Evolutionary conservation across 805 yeast genomes (phyloP).

Genomic region (Sporopachydermia quercuum): DNA sequence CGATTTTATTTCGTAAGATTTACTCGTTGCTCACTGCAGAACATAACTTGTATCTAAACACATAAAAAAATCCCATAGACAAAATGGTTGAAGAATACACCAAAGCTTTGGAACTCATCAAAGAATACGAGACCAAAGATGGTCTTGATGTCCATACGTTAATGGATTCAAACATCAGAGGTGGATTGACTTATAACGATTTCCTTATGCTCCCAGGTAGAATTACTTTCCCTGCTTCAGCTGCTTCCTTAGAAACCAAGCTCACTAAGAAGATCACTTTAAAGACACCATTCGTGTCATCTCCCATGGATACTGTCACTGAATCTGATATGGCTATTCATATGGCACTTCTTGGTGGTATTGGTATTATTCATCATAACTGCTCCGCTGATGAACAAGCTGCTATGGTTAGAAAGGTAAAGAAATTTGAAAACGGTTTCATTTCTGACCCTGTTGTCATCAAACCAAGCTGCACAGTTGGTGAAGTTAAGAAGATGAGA

Average conservation of each 20-base stretch:
- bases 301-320: slow-evolving; percentile 99
- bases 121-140: slow-evolving; percentile 55
- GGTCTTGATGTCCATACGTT: slow-evolving; percentile 74
- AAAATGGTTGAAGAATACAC: slow-evolving; percentile 25
- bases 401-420: slow-evolving; percentile 92
- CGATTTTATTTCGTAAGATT: background rate
- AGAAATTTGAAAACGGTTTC: slow-evolving; percentile 95
- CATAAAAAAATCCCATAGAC: background rate
- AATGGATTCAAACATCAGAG: slow-evolving; percentile 81
- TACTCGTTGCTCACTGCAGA: background rate
- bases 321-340: slow-evolving; percentile 95
- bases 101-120: slow-evolving; percentile 54
- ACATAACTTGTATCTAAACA: background rate
- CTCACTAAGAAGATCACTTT: slow-evolving; percentile 84
- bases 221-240: slow-evolving; percentile 68
- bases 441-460: slow-evolving; percentile 88
- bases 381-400: slow-evolving; percentile 96
- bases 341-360: slow-evolving; percentile 97
- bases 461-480: slow-evolving; percentile 61
- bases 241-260: slow-evolving; percentile 67
- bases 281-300: slow-evolving; percentile 89
- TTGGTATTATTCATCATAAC: slow-evolving; percentile 97
- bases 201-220: slow-evolving; percentile 91
- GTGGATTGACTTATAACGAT: slow-evolving; percentile 97
- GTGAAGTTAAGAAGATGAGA: slow-evolving; percentile 62